Percentiles rank a stretch among this genome's conserved stretches.
phyloP scores from a whole-genome alignment of 2,329 filamentous ascomycete species.

The Setomelanomma holmii region DNA sequence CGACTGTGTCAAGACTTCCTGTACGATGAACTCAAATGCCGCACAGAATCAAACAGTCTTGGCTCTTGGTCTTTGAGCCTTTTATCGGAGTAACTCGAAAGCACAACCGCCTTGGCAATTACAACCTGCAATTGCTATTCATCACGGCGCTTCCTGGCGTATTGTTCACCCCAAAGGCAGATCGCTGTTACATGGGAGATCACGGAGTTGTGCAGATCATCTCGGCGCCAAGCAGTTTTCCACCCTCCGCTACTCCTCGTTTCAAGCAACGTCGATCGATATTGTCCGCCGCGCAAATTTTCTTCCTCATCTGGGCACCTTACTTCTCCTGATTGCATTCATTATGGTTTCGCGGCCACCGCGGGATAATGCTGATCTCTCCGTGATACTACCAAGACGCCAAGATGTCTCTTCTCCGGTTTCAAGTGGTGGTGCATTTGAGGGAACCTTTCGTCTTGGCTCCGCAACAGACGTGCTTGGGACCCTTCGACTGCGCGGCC shows the following conservation, averaged over 20 bases:
- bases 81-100: conserved; percentile 8
- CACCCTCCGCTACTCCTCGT: conserved; percentile 6
- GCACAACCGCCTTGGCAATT: conserved; percentile 14
- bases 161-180: conserved; percentile 10
- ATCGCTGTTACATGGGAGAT: conserved; percentile 15
- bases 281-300: conserved; percentile 9
- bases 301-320: conserved; percentile 16
- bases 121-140: conserved; percentile 9
- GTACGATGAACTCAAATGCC: conserved; percentile 19
- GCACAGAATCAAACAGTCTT: conserved; percentile 11
- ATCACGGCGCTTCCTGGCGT: conserved; percentile 5
- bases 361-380: background rate
- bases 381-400: conserved; percentile 8
- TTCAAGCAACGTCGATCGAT: conserved; percentile 10
- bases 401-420: conserved; percentile 8
- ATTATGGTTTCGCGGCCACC: background rate
- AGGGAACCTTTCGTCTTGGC: conserved; percentile 1
- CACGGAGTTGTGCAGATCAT: conserved; percentile 16
- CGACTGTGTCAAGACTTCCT: conserved; percentile 20
- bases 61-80: conserved; percentile 16
- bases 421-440: conserved; percentile 5
- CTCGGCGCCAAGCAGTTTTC: conserved; percentile 20
- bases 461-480: background rate
- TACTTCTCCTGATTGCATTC: conserved; percentile 9
- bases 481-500: conserved; percentile 5